Evolutionary conservation across 2,329 filamentous ascomycete genomes (phyloP).

Genomic region (Aspergillus floridensis): DNA sequence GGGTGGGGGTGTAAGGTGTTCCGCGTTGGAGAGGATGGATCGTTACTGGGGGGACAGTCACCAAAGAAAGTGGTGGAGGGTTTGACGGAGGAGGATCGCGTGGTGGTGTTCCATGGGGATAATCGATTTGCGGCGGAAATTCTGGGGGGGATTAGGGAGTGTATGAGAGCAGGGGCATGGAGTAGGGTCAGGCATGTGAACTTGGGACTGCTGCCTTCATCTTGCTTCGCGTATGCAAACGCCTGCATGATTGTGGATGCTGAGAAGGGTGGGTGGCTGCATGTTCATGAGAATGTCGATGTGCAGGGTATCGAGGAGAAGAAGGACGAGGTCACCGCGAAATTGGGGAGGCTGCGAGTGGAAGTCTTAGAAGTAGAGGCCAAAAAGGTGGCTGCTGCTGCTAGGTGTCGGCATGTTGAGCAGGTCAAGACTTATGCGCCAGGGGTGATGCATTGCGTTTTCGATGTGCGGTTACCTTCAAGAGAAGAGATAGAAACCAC

Average conservation of each 20-base stretch:
- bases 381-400: not conserved
- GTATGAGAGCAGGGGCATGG: slow-evolving; percentile 32
- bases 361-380: slow-evolving; percentile 1
- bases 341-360: slow-evolving; percentile 37
- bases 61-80: slow-evolving; percentile 33
- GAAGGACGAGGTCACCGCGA: slow-evolving; percentile 37
- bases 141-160: slow-evolving; percentile 32
- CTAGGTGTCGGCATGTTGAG: slow-evolving; percentile 46
- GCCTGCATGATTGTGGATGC: slow-evolving; percentile 51
- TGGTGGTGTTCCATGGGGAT: slow-evolving; percentile 68
- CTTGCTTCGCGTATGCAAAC: slow-evolving; percentile 48
- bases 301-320: slow-evolving; percentile 43
- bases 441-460: slow-evolving; percentile 60
- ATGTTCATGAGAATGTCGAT: slow-evolving; percentile 61
- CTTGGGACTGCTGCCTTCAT: slow-evolving; percentile 57
- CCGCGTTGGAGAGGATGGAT: slow-evolving; percentile 37
- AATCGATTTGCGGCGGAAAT: slow-evolving; percentile 56
- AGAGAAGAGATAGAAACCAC: not conserved
- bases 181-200: slow-evolving; percentile 56
- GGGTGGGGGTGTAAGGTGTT: slow-evolving; percentile 63
- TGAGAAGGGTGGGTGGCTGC: slow-evolving; percentile 53
- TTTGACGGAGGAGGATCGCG: slow-evolving; percentile 49
- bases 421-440: slow-evolving; percentile 61
- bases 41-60: slow-evolving; percentile 9
- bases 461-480: slow-evolving; percentile 49